Base-by-base conservation (phyloP, 1,284 basidiomycete genomes). In the Ceratobasidium sp. region DNA sequence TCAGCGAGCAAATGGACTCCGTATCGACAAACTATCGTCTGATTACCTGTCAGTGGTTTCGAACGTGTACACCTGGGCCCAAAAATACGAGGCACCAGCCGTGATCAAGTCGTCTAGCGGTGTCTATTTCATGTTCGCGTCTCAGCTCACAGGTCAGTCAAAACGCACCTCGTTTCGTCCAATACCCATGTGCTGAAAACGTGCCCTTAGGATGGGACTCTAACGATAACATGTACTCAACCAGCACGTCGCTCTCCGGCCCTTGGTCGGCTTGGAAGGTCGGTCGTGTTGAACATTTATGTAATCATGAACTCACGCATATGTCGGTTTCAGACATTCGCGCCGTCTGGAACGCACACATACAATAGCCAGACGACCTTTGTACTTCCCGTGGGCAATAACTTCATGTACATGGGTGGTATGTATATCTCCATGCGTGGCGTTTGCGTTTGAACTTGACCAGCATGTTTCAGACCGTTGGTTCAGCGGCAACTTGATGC, bases 401-500 rank as follows among this genome's bases (percentile, higher is more conserved):
- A 71, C 74, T 79, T 78, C 54, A 78, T 79, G 77, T 79, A 79
- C 52, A 79, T 79, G 79, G 79, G 79, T 54, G 78, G 78, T 79
- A 55, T 27, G 78, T 67, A 46, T 38, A 18, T 35, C 12, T 54
- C 3, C 41, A 44, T 30, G 10, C 16, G 20, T 60, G 18, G 38
- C 10, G 14, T 10, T 41, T 41, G 59, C 20, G 70, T 14, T 23
- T 14, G 14, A 46, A n/a, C 30, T n/a, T 68, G 18, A 66, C 12
- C 4, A 10, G 12, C 20, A 8, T 54, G 20, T 60, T 77, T 64
- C 57, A 76, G 79, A 80, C 54, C 79, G 79, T 20, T 80, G 79
- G 79, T 76, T 80, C 66, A 79, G 78, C 33, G 30, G 48, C 12
- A 80, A 80, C 65, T 60, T 80, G 6, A 80, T 80, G 79, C 67